Base-by-base conservation (phyloP, 257 asterid genomes). In the Gardenia jasminoides region DNA sequence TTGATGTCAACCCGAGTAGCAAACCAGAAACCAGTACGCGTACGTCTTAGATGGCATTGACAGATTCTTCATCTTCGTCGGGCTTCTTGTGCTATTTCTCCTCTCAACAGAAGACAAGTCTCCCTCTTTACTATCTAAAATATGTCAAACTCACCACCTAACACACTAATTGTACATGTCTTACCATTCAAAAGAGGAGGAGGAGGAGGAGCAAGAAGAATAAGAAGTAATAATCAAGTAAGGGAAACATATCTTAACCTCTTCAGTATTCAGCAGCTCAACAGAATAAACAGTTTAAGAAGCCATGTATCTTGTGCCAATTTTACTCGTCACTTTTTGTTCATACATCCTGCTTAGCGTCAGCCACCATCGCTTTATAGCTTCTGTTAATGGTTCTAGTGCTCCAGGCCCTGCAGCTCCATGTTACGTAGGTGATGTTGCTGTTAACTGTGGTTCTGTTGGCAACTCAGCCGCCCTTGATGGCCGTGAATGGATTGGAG, bases 401-500 rank as follows among this genome's bases (percentile, higher is more conserved):
- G 15, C 10, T 33, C 47, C 54, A 50, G 2, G 2, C 6, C 10
- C 48, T 19, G 48, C 65, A 43, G 20, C 20, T 3, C 24, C 22
- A 6, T 15, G 16, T 67, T 26, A 66, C 47, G 8, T 76, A 7
- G 48, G 47, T 3, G 74, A 76, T 65, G 44, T 76, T 28, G 62
- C 80, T 4, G 65, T 76, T 19, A 47, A 76, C 31, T 76, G 80
- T 30, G 80, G 80, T 59, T 26, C 41, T n/a, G 9, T 19, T 8
- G 61, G 77, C 70, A 79, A 79, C 82, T 70, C 82, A 19, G 70
- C 64, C 16, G 82, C 76, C 10, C 72, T 58, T 26, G 77, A 79
- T 44, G 77, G 82, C 36, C 83, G 80, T 24, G 46, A 41, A 7
- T 80, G 80, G 83, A 24, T 67, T 30, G 83, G 83, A 41, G 83